phyloP scores from a whole-genome alignment of 2,329 filamentous ascomycete species.

The Trichoderma harzianum region DNA sequence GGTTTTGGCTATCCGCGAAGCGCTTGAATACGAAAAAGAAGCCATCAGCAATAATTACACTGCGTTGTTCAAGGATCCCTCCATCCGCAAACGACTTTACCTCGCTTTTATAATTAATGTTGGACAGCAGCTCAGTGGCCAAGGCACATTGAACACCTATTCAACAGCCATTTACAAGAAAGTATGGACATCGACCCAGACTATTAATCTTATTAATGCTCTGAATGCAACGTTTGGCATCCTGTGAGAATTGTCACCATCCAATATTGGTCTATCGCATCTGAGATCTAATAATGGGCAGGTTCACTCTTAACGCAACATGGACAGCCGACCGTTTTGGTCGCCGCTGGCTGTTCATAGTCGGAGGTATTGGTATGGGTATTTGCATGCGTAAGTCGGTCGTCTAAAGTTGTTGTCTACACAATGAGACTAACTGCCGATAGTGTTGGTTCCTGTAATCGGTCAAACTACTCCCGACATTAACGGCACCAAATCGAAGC shows the following conservation, averaged over 20 bases:
- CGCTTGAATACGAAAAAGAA: background rate
- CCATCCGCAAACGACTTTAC: background rate
- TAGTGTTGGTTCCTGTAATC: background rate
- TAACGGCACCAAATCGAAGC: background rate
- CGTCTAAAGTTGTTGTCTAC: background rate
- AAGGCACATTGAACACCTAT: slow-evolving; percentile 1
- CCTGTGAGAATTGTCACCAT: background rate
- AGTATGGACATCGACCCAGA: background rate
- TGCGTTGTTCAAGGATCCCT: background rate
- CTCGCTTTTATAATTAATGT: background rate
- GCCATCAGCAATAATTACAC: background rate
- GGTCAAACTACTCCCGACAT: background rate
- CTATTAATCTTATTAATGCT: background rate
- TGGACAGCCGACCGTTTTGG: slow-evolving; percentile 4
- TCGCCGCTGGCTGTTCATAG: background rate
- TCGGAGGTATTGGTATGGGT: background rate
- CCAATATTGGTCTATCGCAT: background rate
- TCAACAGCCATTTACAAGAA: slow-evolving; percentile 1
- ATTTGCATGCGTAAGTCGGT: background rate
- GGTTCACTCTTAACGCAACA: background rate
- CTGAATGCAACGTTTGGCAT: background rate
- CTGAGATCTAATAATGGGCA: background rate
- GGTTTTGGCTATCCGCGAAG: background rate
- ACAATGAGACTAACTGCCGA: background rate
- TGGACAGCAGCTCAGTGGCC: background rate